Evolutionary conservation across 768 basidiomycete species (phyloP).

Genomic region (Megacollybia marginata): DNA sequence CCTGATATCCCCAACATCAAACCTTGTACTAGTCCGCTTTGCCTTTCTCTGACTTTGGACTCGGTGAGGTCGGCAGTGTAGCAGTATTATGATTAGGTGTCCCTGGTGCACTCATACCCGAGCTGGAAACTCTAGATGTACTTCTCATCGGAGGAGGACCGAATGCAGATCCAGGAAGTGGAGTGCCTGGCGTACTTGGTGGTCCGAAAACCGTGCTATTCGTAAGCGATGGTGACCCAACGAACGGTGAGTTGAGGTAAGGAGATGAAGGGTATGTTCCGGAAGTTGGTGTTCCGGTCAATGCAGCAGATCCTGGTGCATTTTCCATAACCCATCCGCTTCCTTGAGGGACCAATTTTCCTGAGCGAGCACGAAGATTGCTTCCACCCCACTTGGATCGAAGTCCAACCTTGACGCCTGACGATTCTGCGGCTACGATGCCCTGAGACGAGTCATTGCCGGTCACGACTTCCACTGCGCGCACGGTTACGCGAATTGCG

Average conservation of each 20-base stretch:
- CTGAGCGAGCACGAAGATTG: constrained; percentile 52
- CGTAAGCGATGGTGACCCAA: neutral
- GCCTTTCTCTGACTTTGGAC: neutral
- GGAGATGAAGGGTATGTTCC: neutral
- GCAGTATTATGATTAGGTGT: neutral
- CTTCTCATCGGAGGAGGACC: neutral
- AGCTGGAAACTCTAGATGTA: neutral
- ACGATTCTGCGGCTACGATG: constrained; percentile 55
- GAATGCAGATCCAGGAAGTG: neutral
- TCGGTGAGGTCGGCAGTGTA: neutral
- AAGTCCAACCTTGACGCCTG: constrained; percentile 44
- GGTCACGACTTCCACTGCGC: constrained; percentile 55
- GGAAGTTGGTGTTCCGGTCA: neutral
- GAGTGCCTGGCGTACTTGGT: neutral
- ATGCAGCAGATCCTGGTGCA: constrained; percentile 20
- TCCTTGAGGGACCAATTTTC: constrained; percentile 49
- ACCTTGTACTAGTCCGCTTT: neutral
- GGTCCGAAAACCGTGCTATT: neutral
- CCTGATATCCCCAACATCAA: neutral
- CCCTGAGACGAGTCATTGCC: constrained; percentile 49
- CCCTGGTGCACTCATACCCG: neutral
- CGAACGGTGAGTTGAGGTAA: neutral
- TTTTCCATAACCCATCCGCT: constrained; percentile 56
- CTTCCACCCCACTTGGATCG: constrained; percentile 65
- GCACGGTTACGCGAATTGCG: constrained; percentile 52